Percentiles rank a stretch among this genome's conserved stretches.
Conservation (phyloP, 768 basidiomycete species). For the Dioszegia hungarica region DNA sequence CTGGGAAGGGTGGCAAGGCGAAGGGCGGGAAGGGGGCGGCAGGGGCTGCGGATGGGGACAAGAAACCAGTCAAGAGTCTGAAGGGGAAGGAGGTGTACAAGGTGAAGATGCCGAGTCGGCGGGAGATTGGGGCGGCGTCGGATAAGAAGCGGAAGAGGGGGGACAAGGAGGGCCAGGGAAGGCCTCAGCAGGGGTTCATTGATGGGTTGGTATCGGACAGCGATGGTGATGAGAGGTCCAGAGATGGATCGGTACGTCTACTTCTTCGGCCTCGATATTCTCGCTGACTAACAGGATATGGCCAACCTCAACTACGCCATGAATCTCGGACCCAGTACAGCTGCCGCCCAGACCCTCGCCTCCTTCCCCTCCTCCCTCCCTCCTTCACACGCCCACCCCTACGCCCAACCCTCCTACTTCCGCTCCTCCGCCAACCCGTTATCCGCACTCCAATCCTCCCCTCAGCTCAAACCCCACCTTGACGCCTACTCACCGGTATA, state of each 20-base stretch:
- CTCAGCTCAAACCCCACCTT: background rate
- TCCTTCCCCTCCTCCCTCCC: background rate
- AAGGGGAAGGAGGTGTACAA: conserved; percentile 43
- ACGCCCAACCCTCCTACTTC: conserved; percentile 3
- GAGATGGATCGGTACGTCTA: conserved; percentile 4
- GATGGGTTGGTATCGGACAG: conserved; percentile 22
- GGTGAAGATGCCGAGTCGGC: conserved; percentile 7
- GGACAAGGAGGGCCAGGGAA: conserved; percentile 8
- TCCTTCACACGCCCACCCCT: background rate
- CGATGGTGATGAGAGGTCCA: conserved; percentile 5
- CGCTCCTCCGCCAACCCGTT: background rate
- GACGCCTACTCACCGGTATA: background rate
- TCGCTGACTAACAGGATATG: background rate
- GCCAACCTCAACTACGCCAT: conserved; percentile 2
- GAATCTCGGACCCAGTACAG: background rate
- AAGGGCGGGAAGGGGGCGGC: conserved; percentile 1
- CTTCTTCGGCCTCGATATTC: background rate
- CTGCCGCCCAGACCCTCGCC: background rate
- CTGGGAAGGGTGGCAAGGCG: background rate
- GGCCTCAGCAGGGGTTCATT: conserved; percentile 25
- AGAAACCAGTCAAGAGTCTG: conserved; percentile 18
- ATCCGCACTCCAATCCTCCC: background rate
- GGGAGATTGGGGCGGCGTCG: conserved; percentile 6
- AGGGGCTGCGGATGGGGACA: conserved; percentile 5
- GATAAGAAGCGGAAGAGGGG: conserved; percentile 8